These are phyloP conservation scores for Bipolaris bicolor DNA, from an alignment of 2,329 filamentous ascomycete genomes.

Conservation along the genomic window DNA sequence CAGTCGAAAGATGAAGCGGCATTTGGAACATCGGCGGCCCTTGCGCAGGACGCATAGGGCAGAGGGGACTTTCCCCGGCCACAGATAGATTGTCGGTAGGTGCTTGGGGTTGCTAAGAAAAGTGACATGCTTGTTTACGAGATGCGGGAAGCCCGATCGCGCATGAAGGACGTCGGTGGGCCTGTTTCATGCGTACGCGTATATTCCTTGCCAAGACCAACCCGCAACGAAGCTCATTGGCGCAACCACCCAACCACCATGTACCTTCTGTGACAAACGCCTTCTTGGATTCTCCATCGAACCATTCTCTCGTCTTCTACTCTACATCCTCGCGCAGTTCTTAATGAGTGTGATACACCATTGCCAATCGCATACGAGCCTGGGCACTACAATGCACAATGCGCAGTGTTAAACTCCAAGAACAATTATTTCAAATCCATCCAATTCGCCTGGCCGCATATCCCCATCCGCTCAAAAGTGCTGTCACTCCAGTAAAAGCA, in stretches of 20 bases:
- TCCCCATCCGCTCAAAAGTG: slow-evolving; percentile 41
- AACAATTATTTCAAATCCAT: slow-evolving; percentile 30
- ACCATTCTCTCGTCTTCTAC: neutral
- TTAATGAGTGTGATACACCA: neutral
- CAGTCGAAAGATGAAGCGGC: slow-evolving; percentile 1
- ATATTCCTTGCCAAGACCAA: slow-evolving; percentile 9
- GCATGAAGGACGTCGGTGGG: slow-evolving; percentile 17
- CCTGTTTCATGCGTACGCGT: slow-evolving; percentile 23
- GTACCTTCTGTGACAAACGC: slow-evolving; percentile 13
- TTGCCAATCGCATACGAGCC: neutral
- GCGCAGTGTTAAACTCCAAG: neutral
- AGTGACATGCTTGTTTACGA: slow-evolving; percentile 5
- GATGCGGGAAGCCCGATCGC: slow-evolving; percentile 4
- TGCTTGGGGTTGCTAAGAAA: slow-evolving; percentile 10
- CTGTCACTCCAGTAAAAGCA: slow-evolving; percentile 52
- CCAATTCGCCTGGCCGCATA: slow-evolving; percentile 39
- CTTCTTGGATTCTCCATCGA: slow-evolving; percentile 6
- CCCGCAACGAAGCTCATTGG: slow-evolving; percentile 10
- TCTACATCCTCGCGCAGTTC: neutral
- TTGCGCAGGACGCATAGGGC: neutral
- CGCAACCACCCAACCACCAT: slow-evolving; percentile 5
- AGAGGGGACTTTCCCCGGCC: slow-evolving; percentile 5
- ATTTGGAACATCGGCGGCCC: slow-evolving; percentile 5
- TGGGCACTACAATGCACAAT: neutral
- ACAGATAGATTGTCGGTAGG: slow-evolving; percentile 15